Conservation (phyloP, 768 basidiomycete genomes). For the Podaxis sp. region DNA sequence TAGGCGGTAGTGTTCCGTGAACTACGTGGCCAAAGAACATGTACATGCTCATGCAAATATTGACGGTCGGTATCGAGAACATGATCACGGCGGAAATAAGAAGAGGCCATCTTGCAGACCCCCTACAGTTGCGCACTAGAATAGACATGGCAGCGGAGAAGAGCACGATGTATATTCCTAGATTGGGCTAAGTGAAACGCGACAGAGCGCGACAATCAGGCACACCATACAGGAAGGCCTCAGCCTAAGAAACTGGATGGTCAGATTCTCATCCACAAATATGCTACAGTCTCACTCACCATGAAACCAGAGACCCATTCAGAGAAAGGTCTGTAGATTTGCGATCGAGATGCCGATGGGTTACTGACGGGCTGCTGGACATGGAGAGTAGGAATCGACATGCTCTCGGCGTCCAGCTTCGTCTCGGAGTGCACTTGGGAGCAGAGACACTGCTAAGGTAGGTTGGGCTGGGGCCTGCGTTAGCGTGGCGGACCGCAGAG, state of each 20-base stretch:
- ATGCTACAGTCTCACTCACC: not conserved
- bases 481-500: too few relatives aligned
- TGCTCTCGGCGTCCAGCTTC: not conserved
- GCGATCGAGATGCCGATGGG: not conserved
- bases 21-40: conserved; percentile 26
- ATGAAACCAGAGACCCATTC: not conserved
- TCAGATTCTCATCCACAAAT: not conserved
- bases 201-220: too few relatives aligned
- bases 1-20: conserved; percentile 17
- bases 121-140: conserved; percentile 25
- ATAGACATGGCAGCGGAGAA: conserved; percentile 34
- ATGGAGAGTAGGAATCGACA: not conserved
- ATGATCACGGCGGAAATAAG: conserved; percentile 31
- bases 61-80: conserved; percentile 35
- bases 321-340: not conserved
- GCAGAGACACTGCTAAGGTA: too few relatives aligned
- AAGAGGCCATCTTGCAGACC: conserved; percentile 26
- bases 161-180: conserved; percentile 36
- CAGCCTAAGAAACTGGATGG: not conserved
- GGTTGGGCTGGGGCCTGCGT: too few relatives aligned
- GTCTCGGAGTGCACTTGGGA: too few relatives aligned
- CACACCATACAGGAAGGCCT: conserved; percentile 8
- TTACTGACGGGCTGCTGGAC: not conserved
- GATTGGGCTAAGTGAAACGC: not conserved
- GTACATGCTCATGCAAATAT: conserved; percentile 31